Conservation (phyloP, 305 asterid species). For the Fraxinus latifolia region DNA sequence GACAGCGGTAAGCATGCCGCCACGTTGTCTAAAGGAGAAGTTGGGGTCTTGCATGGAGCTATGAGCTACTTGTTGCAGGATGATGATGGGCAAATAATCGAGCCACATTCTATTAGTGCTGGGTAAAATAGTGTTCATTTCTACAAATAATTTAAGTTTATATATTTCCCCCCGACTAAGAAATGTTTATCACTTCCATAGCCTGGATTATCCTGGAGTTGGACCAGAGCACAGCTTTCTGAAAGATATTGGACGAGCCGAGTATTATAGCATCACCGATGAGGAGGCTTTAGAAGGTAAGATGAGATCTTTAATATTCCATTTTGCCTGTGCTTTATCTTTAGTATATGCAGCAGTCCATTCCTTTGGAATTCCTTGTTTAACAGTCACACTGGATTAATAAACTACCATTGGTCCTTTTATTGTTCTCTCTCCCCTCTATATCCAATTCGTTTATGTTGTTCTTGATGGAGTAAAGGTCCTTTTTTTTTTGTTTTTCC, state of each 20-base stretch:
- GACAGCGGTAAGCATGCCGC: conserved; percentile 98
- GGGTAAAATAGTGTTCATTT: conserved; percentile 33
- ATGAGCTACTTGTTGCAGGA: conserved; percentile 92
- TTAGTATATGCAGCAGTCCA: neutral
- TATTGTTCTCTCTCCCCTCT: neutral
- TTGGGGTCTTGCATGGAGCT: conserved; percentile 92
- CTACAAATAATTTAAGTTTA: neutral
- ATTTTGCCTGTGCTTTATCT: neutral
- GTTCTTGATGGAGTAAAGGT: neutral
- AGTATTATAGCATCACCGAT: conserved; percentile 42
- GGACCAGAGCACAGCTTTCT: conserved; percentile 55
- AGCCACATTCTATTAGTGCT: conserved; percentile 95
- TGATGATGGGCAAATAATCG: conserved; percentile 87
- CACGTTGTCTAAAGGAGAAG: conserved; percentile 78
- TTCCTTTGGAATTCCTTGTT: neutral
- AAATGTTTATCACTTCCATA: neutral
- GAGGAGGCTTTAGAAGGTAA: conserved; percentile 54
- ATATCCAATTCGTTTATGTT: neutral
- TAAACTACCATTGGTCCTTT: neutral
- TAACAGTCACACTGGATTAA: neutral
- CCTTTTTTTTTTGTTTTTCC: neutral
- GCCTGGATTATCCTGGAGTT: conserved; percentile 53
- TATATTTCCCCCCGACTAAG: neutral
- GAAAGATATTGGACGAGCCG: conserved; percentile 53
- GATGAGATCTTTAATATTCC: neutral